Base-by-base conservation (phyloP, 768 basidiomycete species). In the Kwoniella sp. region DNA sequence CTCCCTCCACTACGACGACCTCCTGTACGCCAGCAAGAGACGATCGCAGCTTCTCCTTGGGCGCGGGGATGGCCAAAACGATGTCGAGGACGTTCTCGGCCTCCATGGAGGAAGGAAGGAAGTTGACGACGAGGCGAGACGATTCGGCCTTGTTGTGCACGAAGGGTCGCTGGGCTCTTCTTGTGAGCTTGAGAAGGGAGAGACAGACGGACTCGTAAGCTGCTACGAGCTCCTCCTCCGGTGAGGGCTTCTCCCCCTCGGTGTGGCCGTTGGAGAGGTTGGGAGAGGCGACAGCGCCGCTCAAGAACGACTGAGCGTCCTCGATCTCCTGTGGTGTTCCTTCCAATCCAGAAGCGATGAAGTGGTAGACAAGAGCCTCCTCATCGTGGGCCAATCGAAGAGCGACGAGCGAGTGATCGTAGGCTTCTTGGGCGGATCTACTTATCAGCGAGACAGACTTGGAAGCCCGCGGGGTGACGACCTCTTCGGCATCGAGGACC, bases 381-480 rank as follows among this genome's bases (percentile, higher is more conserved):
- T 86, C 82, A 6, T 79, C 72, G 31, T 80, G 79, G 0, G 93
- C 88, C 43, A 96, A 76, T 36, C 84, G 82, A 44, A 88, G 84
- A 12, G 89, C 89, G 15, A 98, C 80, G 29, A 96, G 76, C 20
- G 89, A 87, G 73, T 96, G 85, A 68, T 92, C 88, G 63, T 93
- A 87, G 3, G 90, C 88, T 67, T 90, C 81, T 69, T 89, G 86
- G 3, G 82, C 71, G 0, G 81, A 82, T 29, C 81, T 79, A 5
- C 89, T 92, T 64, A 92, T 79, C 43, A 98, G 63, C 69, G 90
- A 84, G 75, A 84, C 88, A 11, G 53, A 46, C 26, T 59, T 55
- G 32, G 58, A 48, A 2, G 47, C 40, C 50, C 60, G 57, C 5
- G 67, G 57, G 9, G 50, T 38, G n/a, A 43, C 36, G 33, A 66